phyloP scores from a whole-genome alignment of 2,329 filamentous ascomycete genomes.

The Ophiognomonia clavigignenti-juglandacearum region DNA sequence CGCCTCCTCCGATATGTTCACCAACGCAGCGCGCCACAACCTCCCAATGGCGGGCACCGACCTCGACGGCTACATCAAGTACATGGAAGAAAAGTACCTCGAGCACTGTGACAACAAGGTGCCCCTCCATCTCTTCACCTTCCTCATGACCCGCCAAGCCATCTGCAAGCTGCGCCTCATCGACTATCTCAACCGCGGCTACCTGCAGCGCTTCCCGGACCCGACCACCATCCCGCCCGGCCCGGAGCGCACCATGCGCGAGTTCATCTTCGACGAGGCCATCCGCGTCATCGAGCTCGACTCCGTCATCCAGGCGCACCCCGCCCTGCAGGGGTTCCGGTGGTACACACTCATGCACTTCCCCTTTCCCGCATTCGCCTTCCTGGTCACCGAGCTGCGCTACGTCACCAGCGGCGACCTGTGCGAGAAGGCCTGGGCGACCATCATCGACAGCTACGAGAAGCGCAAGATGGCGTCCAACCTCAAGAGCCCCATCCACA shows the following conservation, averaged over 20 bases:
- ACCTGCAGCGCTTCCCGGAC: conserved; percentile 28
- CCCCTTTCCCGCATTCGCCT: conserved; percentile 58
- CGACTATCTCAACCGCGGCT: conserved; percentile 45
- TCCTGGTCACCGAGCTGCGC: conserved; percentile 51
- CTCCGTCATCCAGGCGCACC: conserved; percentile 47
- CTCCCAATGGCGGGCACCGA: conserved; percentile 44
- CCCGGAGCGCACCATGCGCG: conserved; percentile 34
- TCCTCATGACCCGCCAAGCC: conserved; percentile 51
- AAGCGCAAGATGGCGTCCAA: conserved; percentile 44
- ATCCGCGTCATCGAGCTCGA: conserved; percentile 57
- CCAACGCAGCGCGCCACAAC: conserved; percentile 45
- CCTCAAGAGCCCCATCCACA: conserved; percentile 51
- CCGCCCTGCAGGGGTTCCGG: conserved; percentile 45
- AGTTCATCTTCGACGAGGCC: conserved; percentile 48
- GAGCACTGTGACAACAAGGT: conserved; percentile 53
- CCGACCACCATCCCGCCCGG: conserved; percentile 33
- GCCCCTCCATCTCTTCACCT: conserved; percentile 54
- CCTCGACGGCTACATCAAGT: conserved; percentile 47
- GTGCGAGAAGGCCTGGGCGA: conserved; percentile 55
- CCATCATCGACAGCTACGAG: conserved; percentile 51
- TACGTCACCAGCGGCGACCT: conserved; percentile 47
- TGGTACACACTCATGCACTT: conserved; percentile 59
- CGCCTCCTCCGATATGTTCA: conserved; percentile 38
- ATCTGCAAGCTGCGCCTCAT: conserved; percentile 54
- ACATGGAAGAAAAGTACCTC: conserved; percentile 53